Evolutionary conservation across 371 early-diverging fungal species (phyloP).

Genomic region (Encephalitozoon hellem): DNA sequence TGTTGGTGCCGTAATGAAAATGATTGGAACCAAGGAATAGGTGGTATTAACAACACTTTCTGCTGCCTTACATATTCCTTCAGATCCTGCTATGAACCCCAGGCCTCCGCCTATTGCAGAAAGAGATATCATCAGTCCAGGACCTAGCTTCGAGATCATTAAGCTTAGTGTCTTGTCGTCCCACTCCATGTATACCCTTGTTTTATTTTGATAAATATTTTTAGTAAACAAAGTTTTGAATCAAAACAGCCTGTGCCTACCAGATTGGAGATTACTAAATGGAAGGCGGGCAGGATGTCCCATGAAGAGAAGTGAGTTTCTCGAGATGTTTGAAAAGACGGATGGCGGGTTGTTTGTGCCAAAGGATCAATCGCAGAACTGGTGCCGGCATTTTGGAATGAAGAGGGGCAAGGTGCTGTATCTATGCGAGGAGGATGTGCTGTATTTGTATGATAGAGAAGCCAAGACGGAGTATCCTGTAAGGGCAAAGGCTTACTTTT

Average conservation of each 20-base stretch:
- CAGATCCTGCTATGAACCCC: constrained; percentile 48
- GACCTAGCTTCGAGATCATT: constrained; percentile 17
- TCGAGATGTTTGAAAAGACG: not conserved
- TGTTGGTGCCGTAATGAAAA: constrained; percentile 57
- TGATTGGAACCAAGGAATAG: constrained; percentile 55
- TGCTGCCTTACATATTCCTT: constrained; percentile 57
- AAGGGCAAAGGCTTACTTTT: not conserved
- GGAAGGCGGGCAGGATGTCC: not conserved
- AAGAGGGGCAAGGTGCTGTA: not conserved
- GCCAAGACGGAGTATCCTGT: not conserved
- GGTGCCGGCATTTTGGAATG: constrained; percentile 2
- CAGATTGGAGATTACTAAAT: not conserved
- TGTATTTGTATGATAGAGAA: not conserved
- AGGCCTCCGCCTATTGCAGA: constrained; percentile 56
- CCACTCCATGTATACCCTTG: constrained; percentile 9
- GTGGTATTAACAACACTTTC: constrained; percentile 49
- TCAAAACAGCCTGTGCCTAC: not conserved
- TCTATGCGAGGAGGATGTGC: not conserved
- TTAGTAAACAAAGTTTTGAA: constrained; percentile 12
- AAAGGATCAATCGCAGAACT: not conserved
- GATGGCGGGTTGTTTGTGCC: not conserved
- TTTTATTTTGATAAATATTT: constrained; percentile 25
- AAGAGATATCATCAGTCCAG: constrained; percentile 41
- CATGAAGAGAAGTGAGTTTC: not conserved
- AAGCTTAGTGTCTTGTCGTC: constrained; percentile 9